Evolutionary conservation across 2,329 filamentous ascomycete genomes (phyloP), one percentile per base, ranked within the genome.

Genomic region (Paracorniculantispora psalliotae): DNA sequence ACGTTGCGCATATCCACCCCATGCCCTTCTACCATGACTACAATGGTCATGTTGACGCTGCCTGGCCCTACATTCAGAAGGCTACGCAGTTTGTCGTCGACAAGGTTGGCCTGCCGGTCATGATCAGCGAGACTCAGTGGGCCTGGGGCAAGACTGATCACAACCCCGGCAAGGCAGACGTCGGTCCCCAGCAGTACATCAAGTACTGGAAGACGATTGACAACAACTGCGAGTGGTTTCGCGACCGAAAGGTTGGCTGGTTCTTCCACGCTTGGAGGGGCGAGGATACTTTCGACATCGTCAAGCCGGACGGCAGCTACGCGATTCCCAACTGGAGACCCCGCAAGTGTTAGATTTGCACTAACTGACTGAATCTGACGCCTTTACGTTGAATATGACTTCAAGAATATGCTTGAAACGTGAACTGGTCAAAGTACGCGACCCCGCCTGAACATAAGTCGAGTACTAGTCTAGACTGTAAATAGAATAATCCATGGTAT

Each of bases 381-480:
- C 30, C 12, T 25, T 15, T 44, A 44, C 8, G 13, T 23, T 46
- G 43, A 15, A 46, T 23, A 25, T 46, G 13, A 15, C 10, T 15
- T 37, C 10, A 37, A 3, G 10, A 12, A 37, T 37, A 13, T 6
- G 33, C 4, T 3, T 13, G 6, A 37, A n/a, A 9, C 17, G 10
- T 37, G 33, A 15, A 37, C 3, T 37, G 33, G 23, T 15, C 13
- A 3, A 46, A 17, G 21, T 26, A 46, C 10, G 21, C 2, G 13
- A 8, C 21, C 8, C 79, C 62, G 2, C 4, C 19, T n/a, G 12
- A 23, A 26, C 26, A 33, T 33, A 46, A 48, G 60, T 79, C 75
- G 8, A 80, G 62, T 2, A 76, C 76, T 2, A 80, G 64, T 0
- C 12, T 49, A 30, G 17, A 33, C 15, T 33, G 26, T 13, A 49